phyloP scores from a whole-genome alignment of 768 basidiomycete genomes.

The Pleurotus tuber-regium region DNA sequence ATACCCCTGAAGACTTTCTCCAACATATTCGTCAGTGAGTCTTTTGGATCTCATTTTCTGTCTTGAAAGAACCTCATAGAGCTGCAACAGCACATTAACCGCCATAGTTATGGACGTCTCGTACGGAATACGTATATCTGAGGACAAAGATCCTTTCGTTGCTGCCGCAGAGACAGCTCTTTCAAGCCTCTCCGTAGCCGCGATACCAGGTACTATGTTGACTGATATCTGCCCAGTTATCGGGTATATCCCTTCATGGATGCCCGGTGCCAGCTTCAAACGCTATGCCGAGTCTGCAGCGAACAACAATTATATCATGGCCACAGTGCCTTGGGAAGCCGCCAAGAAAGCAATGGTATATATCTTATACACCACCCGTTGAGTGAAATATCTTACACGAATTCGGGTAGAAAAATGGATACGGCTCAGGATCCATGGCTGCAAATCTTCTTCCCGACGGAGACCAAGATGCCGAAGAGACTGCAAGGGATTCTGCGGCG shows the following conservation, averaged over 20 bases:
- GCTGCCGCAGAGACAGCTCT: background rate
- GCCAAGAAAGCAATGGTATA: slow-evolving; percentile 13
- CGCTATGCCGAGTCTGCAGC: slow-evolving; percentile 13
- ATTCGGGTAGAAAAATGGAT: no score
- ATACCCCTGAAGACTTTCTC: background rate
- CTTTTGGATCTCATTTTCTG: background rate
- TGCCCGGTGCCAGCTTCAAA: slow-evolving; percentile 10
- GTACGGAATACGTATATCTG: background rate
- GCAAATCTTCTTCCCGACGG: no score
- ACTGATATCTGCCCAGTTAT: background rate
- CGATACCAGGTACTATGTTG: background rate
- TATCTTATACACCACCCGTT: no score
- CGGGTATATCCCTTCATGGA: background rate
- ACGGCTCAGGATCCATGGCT: no score
- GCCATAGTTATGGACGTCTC: slow-evolving; percentile 1
- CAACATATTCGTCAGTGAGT: background rate
- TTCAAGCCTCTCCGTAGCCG: background rate
- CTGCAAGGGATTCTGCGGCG: no score
- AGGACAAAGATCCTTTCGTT: background rate
- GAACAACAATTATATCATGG: background rate
- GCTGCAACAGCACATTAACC: background rate
- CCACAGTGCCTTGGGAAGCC: slow-evolving; percentile 9
- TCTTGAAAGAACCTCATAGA: background rate
- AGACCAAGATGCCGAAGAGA: no score
- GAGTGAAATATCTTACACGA: no score